Base-by-base conservation (phyloP, 345 rosid genomes). In the Ricinus communis region DNA sequence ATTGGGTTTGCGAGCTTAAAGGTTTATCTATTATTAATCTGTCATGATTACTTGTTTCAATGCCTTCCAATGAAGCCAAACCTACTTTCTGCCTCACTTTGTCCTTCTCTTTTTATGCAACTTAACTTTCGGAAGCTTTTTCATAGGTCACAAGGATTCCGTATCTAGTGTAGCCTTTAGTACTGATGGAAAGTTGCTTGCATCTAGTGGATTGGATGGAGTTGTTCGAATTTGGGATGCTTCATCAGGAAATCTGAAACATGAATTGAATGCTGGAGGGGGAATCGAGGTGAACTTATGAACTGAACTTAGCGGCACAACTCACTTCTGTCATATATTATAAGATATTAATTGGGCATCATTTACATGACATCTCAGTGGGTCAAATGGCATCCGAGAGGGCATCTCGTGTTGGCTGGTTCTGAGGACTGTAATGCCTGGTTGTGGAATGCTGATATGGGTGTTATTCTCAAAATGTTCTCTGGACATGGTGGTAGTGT, bases 361-460 rank as follows among this genome's bases (percentile, higher is more conserved):
- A 70, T 63, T 63, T 59, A 24, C 77, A 58, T 74, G 62, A n/a
- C 47, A 72, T 69, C 28, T 55, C 79, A 95, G 97, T 95, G 99
- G 99, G 85, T 95, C 77, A 87, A 70, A 71, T 95, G 99, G 97
- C 97, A 95, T 84, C 97, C 97, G 24, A 87, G 86, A 78, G 98
- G 97, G 70, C 91, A 89, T 70, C n/a, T 92, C 58, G 76, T 95
- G 67, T 89, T 90, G 80, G 96, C 90, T 31, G 98, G 99, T 74
- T 89, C 91, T 0, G 93, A 91, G 71, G 96, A 92, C 79, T 84
- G 85, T 60, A 83, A 79, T 77, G 79, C 84, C 25, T 92, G 97
- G 97, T 87, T 95, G 97, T 92, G 99, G 97, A 92, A 95, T 86
- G 99, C 97, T 38, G 97, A 92, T 68, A 92, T 57, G 75, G 90